Percentiles rank a stretch among this genome's conserved stretches.
Conservation (phyloP, 306 rosid species). For the Fragaria iinumae region DNA sequence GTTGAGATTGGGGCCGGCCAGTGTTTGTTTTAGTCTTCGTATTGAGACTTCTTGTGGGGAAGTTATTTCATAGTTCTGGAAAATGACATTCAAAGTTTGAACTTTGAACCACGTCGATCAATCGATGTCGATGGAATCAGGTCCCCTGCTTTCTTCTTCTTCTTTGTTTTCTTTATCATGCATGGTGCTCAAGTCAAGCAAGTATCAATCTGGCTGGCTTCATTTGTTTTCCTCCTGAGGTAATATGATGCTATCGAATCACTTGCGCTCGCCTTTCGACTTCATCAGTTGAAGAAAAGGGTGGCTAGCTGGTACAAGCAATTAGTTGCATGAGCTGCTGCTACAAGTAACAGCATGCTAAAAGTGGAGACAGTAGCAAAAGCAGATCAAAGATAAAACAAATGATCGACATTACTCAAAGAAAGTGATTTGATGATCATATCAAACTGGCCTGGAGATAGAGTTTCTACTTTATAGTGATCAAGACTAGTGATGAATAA, state of each 20-base stretch:
- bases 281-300: background rate
- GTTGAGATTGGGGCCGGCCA: background rate
- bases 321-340: background rate
- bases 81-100: slow-evolving; percentile 5
- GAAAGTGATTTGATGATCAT: no score
- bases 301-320: background rate
- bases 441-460: no score
- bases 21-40: background rate
- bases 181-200: background rate
- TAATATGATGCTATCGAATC: background rate
- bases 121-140: background rate
- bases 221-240: background rate
- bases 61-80: background rate
- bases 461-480: no score
- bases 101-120: background rate
- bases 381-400: no score
- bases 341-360: background rate
- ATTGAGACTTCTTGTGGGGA: background rate
- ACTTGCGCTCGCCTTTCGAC: background rate
- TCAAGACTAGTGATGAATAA: no score
- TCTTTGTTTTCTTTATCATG: background rate
- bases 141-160: background rate
- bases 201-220: background rate
- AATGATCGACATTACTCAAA: no score
- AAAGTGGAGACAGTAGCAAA: no score